Evolutionary conservation across 2,329 filamentous ascomycete genomes (phyloP).

Genomic region (Aschersonia sp.): DNA sequence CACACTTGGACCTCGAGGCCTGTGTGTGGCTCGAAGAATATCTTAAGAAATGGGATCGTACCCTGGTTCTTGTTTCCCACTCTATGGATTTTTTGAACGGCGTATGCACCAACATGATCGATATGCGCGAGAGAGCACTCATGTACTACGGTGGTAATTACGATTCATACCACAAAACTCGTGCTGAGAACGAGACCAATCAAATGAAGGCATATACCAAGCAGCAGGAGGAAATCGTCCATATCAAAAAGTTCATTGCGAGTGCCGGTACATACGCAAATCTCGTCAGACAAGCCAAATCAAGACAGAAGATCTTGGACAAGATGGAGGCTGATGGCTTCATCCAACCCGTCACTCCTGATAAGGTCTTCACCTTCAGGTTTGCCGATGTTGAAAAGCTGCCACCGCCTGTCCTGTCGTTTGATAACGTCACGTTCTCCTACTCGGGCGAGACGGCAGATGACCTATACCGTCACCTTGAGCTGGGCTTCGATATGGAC

Average conservation of each 20-base stretch:
- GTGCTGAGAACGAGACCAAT: slow-evolving; percentile 87
- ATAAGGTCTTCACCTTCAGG: slow-evolving; percentile 91
- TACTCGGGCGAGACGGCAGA: slow-evolving; percentile 85
- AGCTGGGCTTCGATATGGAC: slow-evolving; percentile 99
- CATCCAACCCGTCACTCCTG: slow-evolving; percentile 76
- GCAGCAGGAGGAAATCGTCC: slow-evolving; percentile 96
- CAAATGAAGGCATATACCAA: slow-evolving; percentile 99
- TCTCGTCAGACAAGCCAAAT: slow-evolving; percentile 97
- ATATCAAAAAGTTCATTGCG: slow-evolving; percentile 99
- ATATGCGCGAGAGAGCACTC: slow-evolving; percentile 86
- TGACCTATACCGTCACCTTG: slow-evolving; percentile 90
- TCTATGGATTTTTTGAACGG: slow-evolving; percentile 99
- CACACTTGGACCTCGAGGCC: slow-evolving; percentile 97
- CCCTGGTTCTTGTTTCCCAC: slow-evolving; percentile 91
- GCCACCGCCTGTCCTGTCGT: slow-evolving; percentile 90
- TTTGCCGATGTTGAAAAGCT: slow-evolving; percentile 99
- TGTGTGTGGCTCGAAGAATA: slow-evolving; percentile 99
- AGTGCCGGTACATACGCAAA: slow-evolving; percentile 99
- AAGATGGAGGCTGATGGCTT: slow-evolving; percentile 99
- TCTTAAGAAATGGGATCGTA: slow-evolving; percentile 98
- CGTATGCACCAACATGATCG: slow-evolving; percentile 96
- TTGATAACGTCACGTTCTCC: slow-evolving; percentile 95
- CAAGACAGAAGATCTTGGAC: slow-evolving; percentile 97
- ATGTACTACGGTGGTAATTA: slow-evolving; percentile 99
- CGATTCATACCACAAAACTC: slow-evolving; percentile 93